Evolutionary conservation across 163 green algal genomes (phyloP), one percentile per base, ranked within the genome.

Genomic region (Chloromonas sp.): DNA sequence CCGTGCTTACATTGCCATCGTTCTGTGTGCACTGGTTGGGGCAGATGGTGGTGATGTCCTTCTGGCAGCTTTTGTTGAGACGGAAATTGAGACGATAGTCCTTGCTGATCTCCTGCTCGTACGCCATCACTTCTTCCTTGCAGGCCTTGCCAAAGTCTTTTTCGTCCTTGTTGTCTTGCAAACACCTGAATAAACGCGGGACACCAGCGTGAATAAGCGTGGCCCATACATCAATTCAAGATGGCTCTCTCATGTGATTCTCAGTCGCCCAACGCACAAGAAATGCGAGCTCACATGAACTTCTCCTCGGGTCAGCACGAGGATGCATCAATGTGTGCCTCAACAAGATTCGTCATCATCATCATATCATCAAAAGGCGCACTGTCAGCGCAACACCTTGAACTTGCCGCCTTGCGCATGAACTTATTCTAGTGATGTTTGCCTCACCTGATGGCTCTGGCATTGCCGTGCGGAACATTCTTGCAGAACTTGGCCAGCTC

Each of bases 61-160:
- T 86, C 8, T 92, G 80, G 88, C 95, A 98, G 0, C 91, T 91
- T 60, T 90, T 92, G 59, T 87, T 89, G 13, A 98, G 92, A 0
- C 95, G 89, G 88, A 91, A 95, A 89, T 98, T 98, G 61, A 98
- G 91, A 62, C 95, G 91, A 87, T 95, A 96, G 88, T 96, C 94
- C 61, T 87, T 84, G 70, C 82, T 83, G 1, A 81, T 85, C 84
- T 91, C 82, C 11, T 86, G 66, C 85, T 94, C 87, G 58, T 95
- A 92, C 1, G 77, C 74, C 74, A 87, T 5, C 14, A 97, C 88
- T 83, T 96, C 91, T 11, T 74, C 36, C 71, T 85, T 83, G 88
- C 94, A 97, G 36, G 87, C 87, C 58, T 87, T 85, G 70, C 89
- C 86, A 81, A 96, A 93, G 81, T 89, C 86, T 1, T 86, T 80